Evolutionary conservation across 768 basidiomycete species (phyloP), one percentile per base, ranked within the genome.

Genomic region (Suillus subalutaceus): DNA sequence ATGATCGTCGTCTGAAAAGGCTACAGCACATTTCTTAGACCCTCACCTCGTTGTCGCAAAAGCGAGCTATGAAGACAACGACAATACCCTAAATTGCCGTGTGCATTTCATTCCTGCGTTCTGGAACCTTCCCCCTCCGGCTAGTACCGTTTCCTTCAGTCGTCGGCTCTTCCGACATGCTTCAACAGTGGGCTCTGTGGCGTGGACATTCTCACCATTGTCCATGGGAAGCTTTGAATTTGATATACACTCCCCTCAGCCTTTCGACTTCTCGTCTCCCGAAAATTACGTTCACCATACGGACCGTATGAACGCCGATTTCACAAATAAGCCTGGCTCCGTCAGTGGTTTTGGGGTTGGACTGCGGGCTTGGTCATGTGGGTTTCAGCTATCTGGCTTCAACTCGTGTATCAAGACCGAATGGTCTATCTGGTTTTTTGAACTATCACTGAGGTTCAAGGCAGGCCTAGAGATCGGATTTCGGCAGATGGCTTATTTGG

Each of bases 401-500:
- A 66, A 83, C 46, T 85, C 88, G 0, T 81, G 79, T 66, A 67
- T 90, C 48, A 77, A 82, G 26, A 84, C 79, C 23, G 85, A 88
- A 69, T 81, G 83, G 70, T 84, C 83, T 9, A 63, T 90, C 30
- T 79, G 79, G 15, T 79, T 91, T 41, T 70, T 82, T 12, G 87
- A 90, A 71, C 81, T 91, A 35, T 83, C 86, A 5, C 72, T 86
- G 55, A 81, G 84, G 62, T 68, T 88, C 59, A 87, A 84, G 65
- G 73, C 83, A 23, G 80, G 79, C 9, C 58, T 88, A 44, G 84
- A 88, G 71, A 76, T 79, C 23, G 83, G 87, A 16, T 68, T 88
- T 30, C 65, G 71, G 18, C 86, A 88, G 26, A 67, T 80, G 43
- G 77, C 77, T 7, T 83, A 80, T 73, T 72, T 80, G 30, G 75